Base-by-base conservation (phyloP, 345 rosid species). In the Psidium friedrichsthalianum region DNA sequence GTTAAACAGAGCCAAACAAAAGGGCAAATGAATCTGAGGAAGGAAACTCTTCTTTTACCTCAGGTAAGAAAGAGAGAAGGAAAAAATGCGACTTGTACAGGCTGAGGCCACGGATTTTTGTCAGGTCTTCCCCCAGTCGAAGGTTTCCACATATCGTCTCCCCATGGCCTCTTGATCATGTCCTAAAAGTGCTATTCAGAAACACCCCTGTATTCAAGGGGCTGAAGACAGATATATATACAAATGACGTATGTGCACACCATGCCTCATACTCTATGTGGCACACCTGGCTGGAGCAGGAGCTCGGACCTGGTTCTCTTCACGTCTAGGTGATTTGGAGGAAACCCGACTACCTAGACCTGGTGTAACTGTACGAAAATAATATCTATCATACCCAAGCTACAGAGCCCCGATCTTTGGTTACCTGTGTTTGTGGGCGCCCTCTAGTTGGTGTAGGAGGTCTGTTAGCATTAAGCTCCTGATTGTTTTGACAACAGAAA, bases 381-480 rank as follows among this genome's bases (percentile, higher is more conserved):
- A 84, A 51, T 29, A 51, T 86, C 85, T 87, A 82, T 89, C 93
- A 96, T 74, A 97, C 93, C 96, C 98, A 97, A 83, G 98, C 99
- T 80, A 94, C 96, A 87, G 98, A 90, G 83, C 98, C 99, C 29
- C 96, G 92, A 86, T 97, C 99, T 54, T 92, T 95, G 82, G 96
- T 84, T 84, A 86, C 93, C 89, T 90, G 99, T 83, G 98, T 98
- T 89, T 90, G 99, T 84, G 99, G 98, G 59, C 99, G 98, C 57
- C 99, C 98, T 92, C 99, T 91, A 4, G 99, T 95, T 82, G 99
- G 99, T 55, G 99, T 97, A 0, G 99, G 93, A 87, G 98, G 99
- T 87, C 99, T 89, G 87, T 96, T 96, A 69, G 98, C 99, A 78
- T 97, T 97, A 86, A 97, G 91, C 90, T 97, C 99, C 99, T 97